These are phyloP conservation scores for Cladorrhinum sp. DNA, from an alignment of 2,329 filamentous ascomycete species.

Conservation along the genomic window DNA sequence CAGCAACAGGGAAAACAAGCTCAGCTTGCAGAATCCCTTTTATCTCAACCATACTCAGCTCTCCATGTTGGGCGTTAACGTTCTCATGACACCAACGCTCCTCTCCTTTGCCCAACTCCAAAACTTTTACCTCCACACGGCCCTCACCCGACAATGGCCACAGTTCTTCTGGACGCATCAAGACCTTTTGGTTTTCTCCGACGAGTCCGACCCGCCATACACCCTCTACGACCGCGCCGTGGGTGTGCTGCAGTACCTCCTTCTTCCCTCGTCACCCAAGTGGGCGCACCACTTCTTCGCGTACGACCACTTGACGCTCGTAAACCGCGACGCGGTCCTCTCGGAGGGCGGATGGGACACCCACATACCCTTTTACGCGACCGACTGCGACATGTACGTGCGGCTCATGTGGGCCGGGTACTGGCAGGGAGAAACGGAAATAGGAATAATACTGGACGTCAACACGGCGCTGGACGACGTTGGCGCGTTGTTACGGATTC, in stretches of 20 bases:
- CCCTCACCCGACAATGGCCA: slow-evolving; percentile 39
- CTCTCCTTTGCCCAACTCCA: slow-evolving; percentile 53
- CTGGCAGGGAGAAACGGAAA: slow-evolving; percentile 38
- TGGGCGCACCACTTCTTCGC: slow-evolving; percentile 57
- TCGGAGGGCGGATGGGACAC: slow-evolving; percentile 56
- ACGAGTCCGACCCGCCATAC: slow-evolving; percentile 40
- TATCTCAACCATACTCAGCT: slow-evolving; percentile 52
- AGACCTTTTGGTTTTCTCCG: slow-evolving; percentile 46
- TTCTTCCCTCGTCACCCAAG: slow-evolving; percentile 31
- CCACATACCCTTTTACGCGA: slow-evolving; percentile 56
- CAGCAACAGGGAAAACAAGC: slow-evolving; percentile 41
- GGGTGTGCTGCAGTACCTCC: slow-evolving; percentile 33
- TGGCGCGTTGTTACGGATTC: slow-evolving; percentile 40
- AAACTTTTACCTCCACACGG: slow-evolving; percentile 45
- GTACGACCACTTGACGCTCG: slow-evolving; percentile 58
- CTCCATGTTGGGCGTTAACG: slow-evolving; percentile 46
- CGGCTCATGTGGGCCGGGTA: slow-evolving; percentile 42
- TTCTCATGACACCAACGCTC: slow-evolving; percentile 50
- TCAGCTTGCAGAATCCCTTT: slow-evolving; percentile 52
- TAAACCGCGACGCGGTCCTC: slow-evolving; percentile 51
- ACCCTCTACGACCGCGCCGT: slow-evolving; percentile 43
- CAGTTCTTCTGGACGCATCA: slow-evolving; percentile 55
- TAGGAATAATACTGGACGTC: slow-evolving; percentile 43
- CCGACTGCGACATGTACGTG: slow-evolving; percentile 55
- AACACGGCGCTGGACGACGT: slow-evolving; percentile 42